Conservation (phyloP, 495 filamentous ascomycete genomes). For the Staphylotrichum longicolle region DNA sequence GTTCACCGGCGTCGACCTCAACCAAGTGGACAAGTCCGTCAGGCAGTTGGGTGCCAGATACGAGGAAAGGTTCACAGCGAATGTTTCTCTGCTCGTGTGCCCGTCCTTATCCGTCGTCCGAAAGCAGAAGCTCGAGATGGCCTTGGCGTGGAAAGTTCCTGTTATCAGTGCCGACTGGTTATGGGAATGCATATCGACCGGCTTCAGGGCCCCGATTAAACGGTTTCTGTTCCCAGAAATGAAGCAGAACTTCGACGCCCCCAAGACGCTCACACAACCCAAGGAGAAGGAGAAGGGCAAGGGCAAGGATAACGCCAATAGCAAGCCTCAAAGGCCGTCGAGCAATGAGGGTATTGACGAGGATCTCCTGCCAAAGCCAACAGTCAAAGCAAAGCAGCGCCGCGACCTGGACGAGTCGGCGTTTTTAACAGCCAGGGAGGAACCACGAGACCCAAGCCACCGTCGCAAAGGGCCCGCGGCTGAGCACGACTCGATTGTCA, state of each 20-base stretch:
- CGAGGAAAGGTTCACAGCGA: slow-evolving; percentile 66
- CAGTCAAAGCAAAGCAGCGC: slow-evolving; percentile 19
- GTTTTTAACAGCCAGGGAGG: slow-evolving; percentile 17
- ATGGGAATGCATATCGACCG: slow-evolving; percentile 66
- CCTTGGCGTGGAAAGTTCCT: slow-evolving; percentile 68
- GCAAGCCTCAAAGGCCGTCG: slow-evolving; percentile 9
- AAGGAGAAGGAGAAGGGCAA: slow-evolving; percentile 6
- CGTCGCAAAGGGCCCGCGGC: not conserved
- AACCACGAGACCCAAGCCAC: not conserved
- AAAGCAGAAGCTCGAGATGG: slow-evolving; percentile 74
- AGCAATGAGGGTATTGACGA: slow-evolving; percentile 19
- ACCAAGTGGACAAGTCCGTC: slow-evolving; percentile 76
- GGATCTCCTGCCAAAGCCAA: slow-evolving; percentile 26
- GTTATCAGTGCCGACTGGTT: slow-evolving; percentile 80
- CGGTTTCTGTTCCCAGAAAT: slow-evolving; percentile 39
- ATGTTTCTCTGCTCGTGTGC: slow-evolving; percentile 68
- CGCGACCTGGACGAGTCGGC: slow-evolving; percentile 25
- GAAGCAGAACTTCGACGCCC: slow-evolving; percentile 26
- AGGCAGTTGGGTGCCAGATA: slow-evolving; percentile 74
- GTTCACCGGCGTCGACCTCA: slow-evolving; percentile 78
- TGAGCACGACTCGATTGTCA: slow-evolving; percentile 10
- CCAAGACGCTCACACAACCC: slow-evolving; percentile 4
- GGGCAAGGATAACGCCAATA: slow-evolving; percentile 7
- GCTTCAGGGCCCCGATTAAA: slow-evolving; percentile 40
- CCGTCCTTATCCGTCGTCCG: slow-evolving; percentile 53